Percentiles rank a stretch among this genome's conserved stretches.
These are phyloP conservation scores for Hylodesmum podocarpum DNA, from an alignment of 306 rosid species.

Conservation along the genomic window DNA sequence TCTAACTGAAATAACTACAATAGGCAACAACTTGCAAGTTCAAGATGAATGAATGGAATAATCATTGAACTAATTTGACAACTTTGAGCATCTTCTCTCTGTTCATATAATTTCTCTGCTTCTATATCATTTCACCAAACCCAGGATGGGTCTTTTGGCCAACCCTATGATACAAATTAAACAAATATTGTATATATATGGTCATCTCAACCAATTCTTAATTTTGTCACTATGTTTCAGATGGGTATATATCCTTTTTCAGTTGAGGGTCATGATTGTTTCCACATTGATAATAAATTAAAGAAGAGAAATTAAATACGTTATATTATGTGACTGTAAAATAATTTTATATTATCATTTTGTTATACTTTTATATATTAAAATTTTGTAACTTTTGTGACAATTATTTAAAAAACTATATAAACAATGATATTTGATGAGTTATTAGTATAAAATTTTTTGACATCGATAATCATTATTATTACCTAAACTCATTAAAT, in stretches of 20 bases:
- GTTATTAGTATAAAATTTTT: no score
- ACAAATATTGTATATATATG: slow-evolving; percentile 17
- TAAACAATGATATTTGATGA: no score
- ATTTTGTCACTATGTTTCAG: slow-evolving; percentile 19
- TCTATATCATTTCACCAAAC: slow-evolving; percentile 38
- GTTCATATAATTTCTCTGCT: slow-evolving; percentile 5
- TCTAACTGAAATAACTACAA: slow-evolving; percentile 52
- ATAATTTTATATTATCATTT: no score
- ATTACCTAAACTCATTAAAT: no score
- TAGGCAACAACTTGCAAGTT: slow-evolving; percentile 35
- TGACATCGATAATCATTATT: no score
- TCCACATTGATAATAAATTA: neutral
- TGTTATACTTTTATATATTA: no score
- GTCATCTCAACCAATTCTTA: slow-evolving; percentile 21
- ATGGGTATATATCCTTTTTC: slow-evolving; percentile 23
- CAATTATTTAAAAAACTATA: no score
- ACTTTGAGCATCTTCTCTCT: slow-evolving; percentile 38
- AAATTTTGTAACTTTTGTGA: no score
- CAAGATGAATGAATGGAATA: neutral
- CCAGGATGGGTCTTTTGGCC: slow-evolving; percentile 33
- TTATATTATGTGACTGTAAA: no score
- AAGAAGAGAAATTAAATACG: no score
- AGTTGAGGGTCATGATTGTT: slow-evolving; percentile 43
- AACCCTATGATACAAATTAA: slow-evolving; percentile 33
- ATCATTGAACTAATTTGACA: slow-evolving; percentile 29